These are phyloP conservation scores for Aphanomyces stellatus DNA, from an alignment of 352 stramenopile genomes.

Conservation along the genomic window DNA sequence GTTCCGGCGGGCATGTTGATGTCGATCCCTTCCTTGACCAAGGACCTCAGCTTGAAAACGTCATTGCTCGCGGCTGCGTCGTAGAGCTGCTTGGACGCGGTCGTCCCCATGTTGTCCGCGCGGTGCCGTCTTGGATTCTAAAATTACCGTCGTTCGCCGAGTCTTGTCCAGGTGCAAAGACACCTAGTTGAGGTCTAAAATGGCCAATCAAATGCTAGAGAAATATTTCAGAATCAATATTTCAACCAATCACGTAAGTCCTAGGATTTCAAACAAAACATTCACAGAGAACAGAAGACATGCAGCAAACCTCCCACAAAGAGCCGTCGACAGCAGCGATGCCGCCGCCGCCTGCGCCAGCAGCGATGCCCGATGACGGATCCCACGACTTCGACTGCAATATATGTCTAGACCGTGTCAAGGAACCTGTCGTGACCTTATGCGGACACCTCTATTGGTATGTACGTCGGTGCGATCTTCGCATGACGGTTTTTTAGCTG, in stretches of 20 bases:
- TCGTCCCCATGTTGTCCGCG: slow-evolving; percentile 16
- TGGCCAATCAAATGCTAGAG: neutral
- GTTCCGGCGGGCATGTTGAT: slow-evolving; percentile 7
- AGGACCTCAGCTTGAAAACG: slow-evolving; percentile 27
- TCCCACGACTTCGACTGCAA: slow-evolving; percentile 73
- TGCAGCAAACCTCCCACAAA: neutral
- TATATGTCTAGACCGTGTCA: slow-evolving; percentile 82
- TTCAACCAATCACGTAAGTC: neutral
- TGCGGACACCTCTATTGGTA: slow-evolving; percentile 89
- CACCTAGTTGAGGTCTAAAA: slow-evolving; percentile 20
- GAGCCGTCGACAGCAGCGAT: neutral
- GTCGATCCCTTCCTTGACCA: slow-evolving; percentile 16
- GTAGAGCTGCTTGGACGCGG: slow-evolving; percentile 19
- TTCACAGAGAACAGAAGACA: neutral
- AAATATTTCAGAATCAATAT: neutral
- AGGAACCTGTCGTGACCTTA: slow-evolving; percentile 81
- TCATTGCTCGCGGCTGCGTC: slow-evolving; percentile 25
- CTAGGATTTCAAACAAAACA: neutral
- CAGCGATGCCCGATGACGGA: neutral
- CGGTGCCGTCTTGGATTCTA: slow-evolving; percentile 9
- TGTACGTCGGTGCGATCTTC: neutral
- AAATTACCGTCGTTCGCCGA: slow-evolving; percentile 21
- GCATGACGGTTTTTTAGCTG: slow-evolving; percentile 34
- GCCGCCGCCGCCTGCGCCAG: neutral
- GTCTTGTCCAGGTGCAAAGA: slow-evolving; percentile 24